Evolutionary conservation across 352 stramenopile species (phyloP).

Genomic region (Phytophthora hybrid): DNA sequence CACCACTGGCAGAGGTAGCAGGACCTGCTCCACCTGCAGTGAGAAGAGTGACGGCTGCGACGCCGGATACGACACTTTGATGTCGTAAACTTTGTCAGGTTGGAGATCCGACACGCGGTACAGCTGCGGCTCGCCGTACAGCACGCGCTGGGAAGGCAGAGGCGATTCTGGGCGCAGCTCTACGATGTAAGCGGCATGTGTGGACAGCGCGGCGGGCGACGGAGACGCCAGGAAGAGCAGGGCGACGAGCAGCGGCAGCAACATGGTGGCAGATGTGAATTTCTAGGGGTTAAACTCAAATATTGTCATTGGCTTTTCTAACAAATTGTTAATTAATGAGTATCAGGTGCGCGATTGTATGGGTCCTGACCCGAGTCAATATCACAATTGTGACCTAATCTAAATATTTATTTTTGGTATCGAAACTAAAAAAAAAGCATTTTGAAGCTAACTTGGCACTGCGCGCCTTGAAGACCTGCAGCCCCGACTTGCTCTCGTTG

Average conservation of each 20-base stretch:
- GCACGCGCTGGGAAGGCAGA: conserved; percentile 44
- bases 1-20: conserved; percentile 33
- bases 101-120: conserved; percentile 65
- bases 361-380: too few relatives aligned
- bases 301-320: too few relatives aligned
- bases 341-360: too few relatives aligned
- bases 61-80: conserved; percentile 83
- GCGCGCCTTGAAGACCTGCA: too few relatives aligned
- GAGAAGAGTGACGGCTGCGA: conserved; percentile 64
- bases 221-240: conserved; percentile 7
- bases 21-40: conserved; percentile 54
- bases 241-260: conserved; percentile 14
- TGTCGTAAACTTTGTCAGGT: conserved; percentile 61
- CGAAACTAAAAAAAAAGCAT: too few relatives aligned
- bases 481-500: too few relatives aligned
- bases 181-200: background rate
- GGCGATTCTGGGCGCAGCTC: conserved; percentile 59
- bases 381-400: too few relatives aligned
- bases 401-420: too few relatives aligned
- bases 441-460: too few relatives aligned
- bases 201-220: background rate
- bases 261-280: background rate
- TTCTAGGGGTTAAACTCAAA: background rate
- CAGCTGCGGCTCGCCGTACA: conserved; percentile 55
- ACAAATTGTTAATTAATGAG: too few relatives aligned